These are phyloP conservation scores for Paramyrothecium sp. DNA, from an alignment of 2,329 filamentous ascomycete genomes.

Conservation along the genomic window DNA sequence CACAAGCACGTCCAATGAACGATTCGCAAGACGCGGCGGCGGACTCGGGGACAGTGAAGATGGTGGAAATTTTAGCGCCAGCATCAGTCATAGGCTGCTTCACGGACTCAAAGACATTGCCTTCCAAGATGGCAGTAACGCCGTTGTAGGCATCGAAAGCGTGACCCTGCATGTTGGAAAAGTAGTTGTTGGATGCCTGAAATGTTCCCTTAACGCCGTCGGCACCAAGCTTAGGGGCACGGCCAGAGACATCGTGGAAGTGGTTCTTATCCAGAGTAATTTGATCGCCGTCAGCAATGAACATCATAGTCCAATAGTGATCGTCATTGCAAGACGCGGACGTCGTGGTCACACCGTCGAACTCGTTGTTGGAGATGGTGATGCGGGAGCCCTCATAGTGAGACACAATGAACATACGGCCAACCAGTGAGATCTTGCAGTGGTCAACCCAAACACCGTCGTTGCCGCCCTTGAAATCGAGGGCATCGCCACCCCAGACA, in stretches of 20 bases:
- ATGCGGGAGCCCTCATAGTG: conserved; percentile 28
- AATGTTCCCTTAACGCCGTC: conserved; percentile 14
- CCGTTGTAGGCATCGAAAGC: conserved; percentile 48
- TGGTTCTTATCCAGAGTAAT: conserved; percentile 22
- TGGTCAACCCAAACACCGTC: conserved; percentile 19
- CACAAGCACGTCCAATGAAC: conserved; percentile 17
- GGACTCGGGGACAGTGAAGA: neutral
- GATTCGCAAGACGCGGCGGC: conserved; percentile 15
- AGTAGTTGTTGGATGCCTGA: conserved; percentile 24
- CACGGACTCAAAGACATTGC: conserved; percentile 25
- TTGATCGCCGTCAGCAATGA: conserved; percentile 23
- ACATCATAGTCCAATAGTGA: conserved; percentile 31
- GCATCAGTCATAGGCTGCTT: conserved; percentile 31
- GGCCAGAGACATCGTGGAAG: conserved; percentile 23
- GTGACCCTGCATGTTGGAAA: conserved; percentile 33
- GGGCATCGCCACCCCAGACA: conserved; percentile 29
- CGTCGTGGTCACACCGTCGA: conserved; percentile 30
- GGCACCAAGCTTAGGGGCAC: conserved; percentile 26
- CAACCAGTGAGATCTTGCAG: conserved; percentile 35
- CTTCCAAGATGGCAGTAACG: conserved; percentile 19
- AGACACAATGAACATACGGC: conserved; percentile 36
- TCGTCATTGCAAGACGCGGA: conserved; percentile 26
- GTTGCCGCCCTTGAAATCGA: conserved; percentile 32
- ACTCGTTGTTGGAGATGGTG: conserved; percentile 37
- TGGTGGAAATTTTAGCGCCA: neutral